These are phyloP conservation scores for Hypoxylon sp. DNA, from an alignment of 2,329 filamentous ascomycete species.

Conservation along the genomic window DNA sequence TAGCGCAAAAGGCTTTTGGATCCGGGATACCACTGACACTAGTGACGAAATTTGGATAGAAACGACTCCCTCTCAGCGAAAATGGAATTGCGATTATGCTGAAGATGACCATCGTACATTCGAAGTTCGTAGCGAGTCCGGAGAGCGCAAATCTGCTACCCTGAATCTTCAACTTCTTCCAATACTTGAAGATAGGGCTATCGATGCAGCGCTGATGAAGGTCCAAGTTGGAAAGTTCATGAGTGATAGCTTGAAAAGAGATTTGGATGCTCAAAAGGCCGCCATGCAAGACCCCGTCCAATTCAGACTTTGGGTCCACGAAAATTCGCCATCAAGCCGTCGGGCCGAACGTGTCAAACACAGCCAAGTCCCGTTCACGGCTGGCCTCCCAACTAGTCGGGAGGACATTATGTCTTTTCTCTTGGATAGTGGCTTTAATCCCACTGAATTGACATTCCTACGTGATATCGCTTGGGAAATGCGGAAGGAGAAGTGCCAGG, in stretches of 20 bases:
- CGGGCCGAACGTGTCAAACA: slow-evolving; percentile 56
- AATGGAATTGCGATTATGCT: slow-evolving; percentile 69
- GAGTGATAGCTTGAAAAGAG: slow-evolving; percentile 41
- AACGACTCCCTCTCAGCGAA: slow-evolving; percentile 75
- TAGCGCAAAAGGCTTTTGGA: slow-evolving; percentile 82
- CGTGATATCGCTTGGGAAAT: slow-evolving; percentile 62
- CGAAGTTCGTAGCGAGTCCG: slow-evolving; percentile 69
- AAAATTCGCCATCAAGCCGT: slow-evolving; percentile 51
- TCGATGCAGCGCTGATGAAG: slow-evolving; percentile 60
- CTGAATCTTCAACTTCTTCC: slow-evolving; percentile 78
- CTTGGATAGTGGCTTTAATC: slow-evolving; percentile 72
- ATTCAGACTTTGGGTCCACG: slow-evolving; percentile 68
- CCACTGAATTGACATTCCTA: slow-evolving; percentile 62
- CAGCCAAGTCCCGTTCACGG: slow-evolving; percentile 60
- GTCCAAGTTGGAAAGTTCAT: slow-evolving; percentile 64
- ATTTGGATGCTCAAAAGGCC: slow-evolving; percentile 64
- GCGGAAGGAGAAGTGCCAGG: slow-evolving; percentile 65
- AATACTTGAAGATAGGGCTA: slow-evolving; percentile 73
- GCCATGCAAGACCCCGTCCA: slow-evolving; percentile 64
- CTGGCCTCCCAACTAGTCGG: slow-evolving; percentile 62
- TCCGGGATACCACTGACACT: slow-evolving; percentile 66
- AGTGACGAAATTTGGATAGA: slow-evolving; percentile 72
- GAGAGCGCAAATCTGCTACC: slow-evolving; percentile 62
- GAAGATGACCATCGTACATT: slow-evolving; percentile 71
- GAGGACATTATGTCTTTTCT: slow-evolving; percentile 68